Evolutionary conservation across 2,329 filamentous ascomycete genomes (phyloP).

Genomic region (Fusarium sp.): DNA sequence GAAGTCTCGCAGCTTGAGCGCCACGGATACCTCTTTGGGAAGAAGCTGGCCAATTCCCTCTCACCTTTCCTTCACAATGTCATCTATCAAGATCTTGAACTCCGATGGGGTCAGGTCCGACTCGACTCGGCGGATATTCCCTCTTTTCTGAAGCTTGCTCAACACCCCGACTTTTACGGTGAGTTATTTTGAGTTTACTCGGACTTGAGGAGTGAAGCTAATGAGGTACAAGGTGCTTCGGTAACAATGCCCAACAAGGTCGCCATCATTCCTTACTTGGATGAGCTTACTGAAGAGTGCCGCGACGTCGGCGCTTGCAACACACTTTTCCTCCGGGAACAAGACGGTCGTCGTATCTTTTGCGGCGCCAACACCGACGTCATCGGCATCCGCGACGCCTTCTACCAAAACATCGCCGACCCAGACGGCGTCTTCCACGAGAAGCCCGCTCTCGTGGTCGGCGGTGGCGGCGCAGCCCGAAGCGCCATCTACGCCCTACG

Average conservation of each 20-base stretch:
- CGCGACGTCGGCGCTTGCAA: conserved; percentile 82
- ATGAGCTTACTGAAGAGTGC: conserved; percentile 79
- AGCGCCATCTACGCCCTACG: conserved; percentile 81
- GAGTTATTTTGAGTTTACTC: conserved; percentile 32
- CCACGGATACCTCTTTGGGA: conserved; percentile 68
- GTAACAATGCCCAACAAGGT: conserved; percentile 91
- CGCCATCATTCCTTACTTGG: conserved; percentile 77
- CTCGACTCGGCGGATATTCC: conserved; percentile 65
- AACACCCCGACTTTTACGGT: conserved; percentile 73
- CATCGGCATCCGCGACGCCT: conserved; percentile 80
- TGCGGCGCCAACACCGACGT: conserved; percentile 87
- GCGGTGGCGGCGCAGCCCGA: conserved; percentile 83
- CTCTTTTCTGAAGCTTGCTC: conserved; percentile 63
- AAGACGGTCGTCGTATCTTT: conserved; percentile 62
- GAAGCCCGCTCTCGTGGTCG: conserved; percentile 78
- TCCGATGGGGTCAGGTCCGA: conserved; percentile 65
- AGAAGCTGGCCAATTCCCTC: conserved; percentile 66
- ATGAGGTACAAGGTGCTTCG: conserved; percentile 64
- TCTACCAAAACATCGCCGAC: conserved; percentile 66
- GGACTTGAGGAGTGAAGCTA: background rate
- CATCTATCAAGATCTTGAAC: conserved; percentile 63
- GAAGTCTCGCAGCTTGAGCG: conserved; percentile 51
- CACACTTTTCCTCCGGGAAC: conserved; percentile 75
- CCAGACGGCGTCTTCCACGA: conserved; percentile 63
- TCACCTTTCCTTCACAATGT: conserved; percentile 67